Base-by-base conservation (phyloP, 768 basidiomycete genomes). In the Clavulina sp. region DNA sequence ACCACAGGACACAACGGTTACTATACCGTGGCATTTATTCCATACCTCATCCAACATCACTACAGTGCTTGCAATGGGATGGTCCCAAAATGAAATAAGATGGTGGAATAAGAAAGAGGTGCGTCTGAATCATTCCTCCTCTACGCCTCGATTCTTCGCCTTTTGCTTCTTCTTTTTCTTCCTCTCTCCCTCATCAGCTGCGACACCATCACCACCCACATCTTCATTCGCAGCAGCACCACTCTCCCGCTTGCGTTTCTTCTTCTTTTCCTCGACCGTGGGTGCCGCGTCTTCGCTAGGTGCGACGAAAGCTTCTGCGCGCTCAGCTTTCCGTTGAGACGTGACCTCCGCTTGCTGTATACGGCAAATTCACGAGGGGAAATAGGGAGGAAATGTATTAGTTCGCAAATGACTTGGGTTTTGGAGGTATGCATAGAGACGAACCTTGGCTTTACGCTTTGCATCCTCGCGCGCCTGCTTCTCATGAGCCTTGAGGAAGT, bases 401-500 rank as follows among this genome's bases (percentile, higher is more conserved):
- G 9, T 9, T 13, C 43, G n/a, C n/a, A n/a, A n/a, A 34, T 4
- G 47, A 44, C 5, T 43, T 7, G 16, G 40, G 2, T 23, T 24
- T 1, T 43, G 18, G 29, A 31, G 30, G 30, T 52, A n/a, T 51
- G 44, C 38, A 23, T n/a, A 41, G 31, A 3, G 24, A 41, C 6
- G 21, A 5, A 80, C 84, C 76, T 86, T 88, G 63, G 88, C 77
- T 65, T 77, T 80, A 62, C 82, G 69, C 61, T 74, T 72, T 52
- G 73, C 74, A 30, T 74, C 72, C 59, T 89, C 85, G 32, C 77
- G 73, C 2, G 74, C 77, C 57, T 81, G 81, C 69, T 84, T 93
- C 63, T 97, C 86, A 54, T 77, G 72, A 18, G 83, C 69, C 63
- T 93, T 95, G 68, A 99, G 81, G 73, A 97, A 99, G 63, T 97